These are phyloP conservation scores for Starmera dryadoides DNA, from an alignment of 805 yeast species.

Conservation along the genomic window DNA sequence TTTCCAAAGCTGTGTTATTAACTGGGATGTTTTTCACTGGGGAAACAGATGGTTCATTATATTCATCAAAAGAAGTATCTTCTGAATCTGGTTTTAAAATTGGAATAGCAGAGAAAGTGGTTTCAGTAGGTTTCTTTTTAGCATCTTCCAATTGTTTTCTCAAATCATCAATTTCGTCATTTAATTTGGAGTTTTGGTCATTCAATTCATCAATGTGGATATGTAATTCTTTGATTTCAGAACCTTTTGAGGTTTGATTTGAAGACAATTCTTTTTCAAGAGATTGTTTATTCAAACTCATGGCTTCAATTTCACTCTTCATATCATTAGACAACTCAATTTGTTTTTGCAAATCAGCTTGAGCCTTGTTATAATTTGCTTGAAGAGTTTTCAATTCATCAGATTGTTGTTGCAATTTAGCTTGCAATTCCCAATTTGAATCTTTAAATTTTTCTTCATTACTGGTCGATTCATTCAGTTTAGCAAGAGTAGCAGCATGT, in stretches of 20 bases:
- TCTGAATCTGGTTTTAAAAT: conserved; percentile 15
- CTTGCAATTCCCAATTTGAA: conserved; percentile 59
- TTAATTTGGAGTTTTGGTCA: conserved; percentile 60
- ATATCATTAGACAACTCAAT: conserved; percentile 27
- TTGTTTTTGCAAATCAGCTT: conserved; percentile 33
- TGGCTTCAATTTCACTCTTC: conserved; percentile 43
- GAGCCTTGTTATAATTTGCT: conserved; percentile 34
- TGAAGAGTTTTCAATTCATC: conserved; percentile 28
- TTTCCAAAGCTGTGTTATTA: conserved; percentile 42
- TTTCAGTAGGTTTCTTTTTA: conserved; percentile 9
- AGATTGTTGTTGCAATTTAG: conserved; percentile 32
- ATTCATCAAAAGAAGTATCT: conserved; percentile 30
- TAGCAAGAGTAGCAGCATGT: conserved; percentile 13
- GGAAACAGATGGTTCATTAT: conserved; percentile 27
- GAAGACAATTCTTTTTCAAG: conserved; percentile 31
- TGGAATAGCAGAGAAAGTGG: conserved; percentile 12
- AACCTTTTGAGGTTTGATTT: conserved; percentile 27
- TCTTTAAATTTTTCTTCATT: conserved; percentile 47
- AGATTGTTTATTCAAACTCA: conserved; percentile 29
- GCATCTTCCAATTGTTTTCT: conserved; percentile 13
- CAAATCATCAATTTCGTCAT: conserved; percentile 27
- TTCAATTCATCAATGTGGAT: conserved; percentile 51
- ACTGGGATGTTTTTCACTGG: conserved; percentile 30
- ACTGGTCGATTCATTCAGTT: conserved; percentile 18
- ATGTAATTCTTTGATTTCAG: conserved; percentile 42